Percentiles rank a stretch among this genome's conserved stretches.
phyloP scores from a whole-genome alignment of 345 rosid species.

The Nephelium lappaceum region DNA sequence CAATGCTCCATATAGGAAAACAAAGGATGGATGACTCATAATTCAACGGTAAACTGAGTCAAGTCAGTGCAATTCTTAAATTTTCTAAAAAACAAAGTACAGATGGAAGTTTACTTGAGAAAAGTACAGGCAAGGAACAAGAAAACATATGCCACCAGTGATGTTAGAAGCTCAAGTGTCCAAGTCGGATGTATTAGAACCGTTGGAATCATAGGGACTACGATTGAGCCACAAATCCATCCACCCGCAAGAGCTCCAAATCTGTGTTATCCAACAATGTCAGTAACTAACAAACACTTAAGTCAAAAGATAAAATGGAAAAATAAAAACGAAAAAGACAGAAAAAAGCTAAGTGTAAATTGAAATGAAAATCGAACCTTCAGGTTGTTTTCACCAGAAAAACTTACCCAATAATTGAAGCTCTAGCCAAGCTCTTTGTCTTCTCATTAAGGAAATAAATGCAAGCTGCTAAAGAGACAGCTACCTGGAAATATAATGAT shows the following conservation, averaged over 20 bases:
- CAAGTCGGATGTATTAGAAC: conserved; percentile 74
- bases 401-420: conserved; percentile 70
- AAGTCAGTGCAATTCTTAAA: neutral
- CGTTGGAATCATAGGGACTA: conserved; percentile 85
- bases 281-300: neutral
- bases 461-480: conserved; percentile 95
- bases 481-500: conserved; percentile 55
- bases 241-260: conserved; percentile 79
- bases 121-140: conserved; percentile 89
- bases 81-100: neutral
- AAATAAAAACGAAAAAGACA: neutral
- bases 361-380: neutral
- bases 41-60: neutral
- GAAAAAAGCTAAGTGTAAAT: neutral
- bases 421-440: conserved; percentile 89
- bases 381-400: neutral
- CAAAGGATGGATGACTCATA: neutral
- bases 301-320: neutral
- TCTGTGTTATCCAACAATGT: conserved; percentile 43
- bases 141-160: conserved; percentile 75
- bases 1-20: too few relatives aligned
- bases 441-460: conserved; percentile 88
- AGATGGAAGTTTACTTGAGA: conserved; percentile 54
- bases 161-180: conserved; percentile 94
- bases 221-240: conserved; percentile 80